phyloP scores from a whole-genome alignment of 1,139 yeast genomes.

The Suhomyces maxii region DNA sequence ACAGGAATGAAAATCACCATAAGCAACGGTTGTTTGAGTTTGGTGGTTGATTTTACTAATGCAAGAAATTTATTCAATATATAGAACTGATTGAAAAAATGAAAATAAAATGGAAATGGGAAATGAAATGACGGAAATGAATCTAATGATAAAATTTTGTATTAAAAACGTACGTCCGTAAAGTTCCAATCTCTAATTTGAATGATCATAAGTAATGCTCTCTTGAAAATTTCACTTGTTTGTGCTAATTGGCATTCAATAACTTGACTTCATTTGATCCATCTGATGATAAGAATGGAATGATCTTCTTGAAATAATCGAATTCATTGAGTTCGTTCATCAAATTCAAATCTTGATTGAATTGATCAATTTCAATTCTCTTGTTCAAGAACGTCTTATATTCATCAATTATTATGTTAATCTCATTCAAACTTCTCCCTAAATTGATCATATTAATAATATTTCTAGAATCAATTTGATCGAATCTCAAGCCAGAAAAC shows the following conservation, averaged over 20 bases:
- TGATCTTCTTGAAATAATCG: conserved; percentile 38
- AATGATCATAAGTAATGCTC: too few species aligned
- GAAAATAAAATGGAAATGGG: neutral
- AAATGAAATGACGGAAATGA: too few species aligned
- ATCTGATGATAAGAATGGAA: conserved; percentile 45
- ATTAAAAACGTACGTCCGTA: neutral
- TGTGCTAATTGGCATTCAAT: conserved; percentile 34
- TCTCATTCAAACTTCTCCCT: conserved; percentile 68
- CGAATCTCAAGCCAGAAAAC: conserved; percentile 4
- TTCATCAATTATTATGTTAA: conserved; percentile 57
- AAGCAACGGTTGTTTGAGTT: too few species aligned
- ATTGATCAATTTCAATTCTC: conserved; percentile 38
- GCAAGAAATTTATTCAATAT: neutral
- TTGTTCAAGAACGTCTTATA: conserved; percentile 55
- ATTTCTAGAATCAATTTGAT: conserved; percentile 2
- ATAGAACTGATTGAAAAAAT: neutral
- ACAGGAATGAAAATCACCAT: too few species aligned
- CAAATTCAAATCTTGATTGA: conserved; percentile 20
- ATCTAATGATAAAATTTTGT: neutral
- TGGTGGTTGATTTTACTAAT: too few species aligned
- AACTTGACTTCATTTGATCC: conserved; percentile 38
- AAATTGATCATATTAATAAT: conserved; percentile 29
- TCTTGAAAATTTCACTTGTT: neutral
- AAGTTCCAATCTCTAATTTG: too few species aligned
- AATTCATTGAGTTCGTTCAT: conserved; percentile 26